Evolutionary conservation across 2,329 filamentous ascomycete genomes (phyloP), one percentile per base, ranked within the genome.

Genomic region (Hymenoscyphus fraxineus): DNA sequence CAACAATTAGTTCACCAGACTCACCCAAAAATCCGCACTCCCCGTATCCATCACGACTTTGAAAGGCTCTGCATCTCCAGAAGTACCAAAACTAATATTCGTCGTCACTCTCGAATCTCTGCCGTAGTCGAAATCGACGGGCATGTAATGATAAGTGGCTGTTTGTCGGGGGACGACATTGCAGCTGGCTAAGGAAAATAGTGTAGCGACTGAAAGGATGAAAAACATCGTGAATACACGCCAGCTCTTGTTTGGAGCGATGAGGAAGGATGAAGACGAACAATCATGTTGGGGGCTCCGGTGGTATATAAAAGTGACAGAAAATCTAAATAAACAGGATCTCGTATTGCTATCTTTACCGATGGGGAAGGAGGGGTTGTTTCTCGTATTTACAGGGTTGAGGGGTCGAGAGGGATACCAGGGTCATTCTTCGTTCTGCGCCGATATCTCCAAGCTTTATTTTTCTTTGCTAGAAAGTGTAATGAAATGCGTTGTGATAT

Each of bases 21-120:
- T 22, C 60, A 69, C 67, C 69, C 69, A 70, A 58, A 65, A 66
- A 55, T 67, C 64, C 2, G 63, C 47, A 56, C 66, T 68, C 7
- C 67, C 69, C 13, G 65, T 64, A 44, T 70, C 69, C 61, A 68
- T 66, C 9, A 70, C 69, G 2, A 66, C 64, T 19, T 59, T 56
- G 10, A 69, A 57, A 2, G 64, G 51, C 19, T 64, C 13, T 6
- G 65, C 64, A 51, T 59, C 56, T 7, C 63, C 12, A 38, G 64
- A 56, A 12, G 60, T 59, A 19, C 68, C 68, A 22, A 67, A 69
- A 16, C 55, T 66, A 27, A 69, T 57, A 31, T 69, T 64, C 10
- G 68, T 58, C 6, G 68, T 69, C 1, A 68, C 68, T 59, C 66
- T 61, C 7, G 63, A 66, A 31, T 67, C 41, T 15, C 35, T 12